phyloP scores from a whole-genome alignment of 805 yeast genomes.

The Kuraishia capsulata region DNA sequence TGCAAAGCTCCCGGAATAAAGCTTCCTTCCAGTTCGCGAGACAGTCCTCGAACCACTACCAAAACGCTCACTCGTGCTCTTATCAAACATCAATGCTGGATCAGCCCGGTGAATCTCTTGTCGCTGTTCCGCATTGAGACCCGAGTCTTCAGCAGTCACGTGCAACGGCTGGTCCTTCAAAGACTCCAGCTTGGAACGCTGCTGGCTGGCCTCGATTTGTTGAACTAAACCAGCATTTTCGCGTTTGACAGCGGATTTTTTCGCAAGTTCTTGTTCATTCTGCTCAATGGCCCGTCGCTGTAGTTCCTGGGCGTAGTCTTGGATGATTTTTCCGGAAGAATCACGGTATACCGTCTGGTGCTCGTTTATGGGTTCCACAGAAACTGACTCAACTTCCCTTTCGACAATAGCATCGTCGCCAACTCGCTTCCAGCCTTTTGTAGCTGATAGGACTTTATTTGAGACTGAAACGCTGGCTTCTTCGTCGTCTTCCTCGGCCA shows the following conservation, averaged over 20 bases:
- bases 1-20: slow-evolving; percentile 46
- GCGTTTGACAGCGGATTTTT: slow-evolving; percentile 9
- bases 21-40: slow-evolving; percentile 38
- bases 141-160: slow-evolving; percentile 27
- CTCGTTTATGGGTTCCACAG: neutral
- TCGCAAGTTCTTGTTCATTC: slow-evolving; percentile 16
- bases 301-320: slow-evolving; percentile 18
- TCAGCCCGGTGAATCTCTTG: slow-evolving; percentile 41
- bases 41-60: slow-evolving; percentile 11
- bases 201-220: slow-evolving; percentile 24
- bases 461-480: slow-evolving; percentile 10
- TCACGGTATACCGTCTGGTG: slow-evolving; percentile 50
- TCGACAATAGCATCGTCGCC: neutral
- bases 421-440: neutral
- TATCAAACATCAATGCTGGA: slow-evolving; percentile 46
- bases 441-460: slow-evolving; percentile 1
- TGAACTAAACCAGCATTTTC: slow-evolving; percentile 31
- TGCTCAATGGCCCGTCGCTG: slow-evolving; percentile 6
- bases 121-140: slow-evolving; percentile 24
- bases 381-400: neutral
- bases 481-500: slow-evolving; percentile 10
- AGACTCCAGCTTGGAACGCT: slow-evolving; percentile 20
- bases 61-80: slow-evolving; percentile 12
- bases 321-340: slow-evolving; percentile 43
- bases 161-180: slow-evolving; percentile 15